A percentile compares a stretch with the other conserved stretches of the same genome.
Evolutionary conservation across 2,329 filamentous ascomycete species (phyloP).

Genomic region (Dothiorella sarmentorum): DNA sequence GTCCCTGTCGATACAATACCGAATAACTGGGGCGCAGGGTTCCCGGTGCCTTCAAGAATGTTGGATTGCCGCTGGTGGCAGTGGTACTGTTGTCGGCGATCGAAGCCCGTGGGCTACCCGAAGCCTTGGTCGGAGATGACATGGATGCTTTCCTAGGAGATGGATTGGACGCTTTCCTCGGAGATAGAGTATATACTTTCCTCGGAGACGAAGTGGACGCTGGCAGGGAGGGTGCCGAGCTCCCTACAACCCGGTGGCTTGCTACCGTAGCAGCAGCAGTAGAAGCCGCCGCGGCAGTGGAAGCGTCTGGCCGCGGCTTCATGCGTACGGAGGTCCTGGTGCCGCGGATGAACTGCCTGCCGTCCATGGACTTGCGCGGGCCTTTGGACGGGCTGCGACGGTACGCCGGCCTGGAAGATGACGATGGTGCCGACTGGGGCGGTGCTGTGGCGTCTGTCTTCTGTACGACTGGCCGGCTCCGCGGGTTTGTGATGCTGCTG

Average conservation of each 20-base stretch:
- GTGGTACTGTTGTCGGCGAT: too few relatives aligned
- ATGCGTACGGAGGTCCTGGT: constrained; percentile 1
- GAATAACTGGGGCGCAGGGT: not conserved
- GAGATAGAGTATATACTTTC: not conserved
- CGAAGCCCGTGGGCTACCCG: not conserved
- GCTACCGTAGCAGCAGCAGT: not conserved
- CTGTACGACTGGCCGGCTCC: not conserved
- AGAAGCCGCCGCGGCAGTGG: not conserved
- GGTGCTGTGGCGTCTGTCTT: not conserved
- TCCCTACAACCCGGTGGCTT: not conserved
- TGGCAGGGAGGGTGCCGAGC: not conserved
- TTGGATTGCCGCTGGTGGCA: too few relatives aligned
- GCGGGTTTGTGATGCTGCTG: not conserved
- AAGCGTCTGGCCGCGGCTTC: not conserved
- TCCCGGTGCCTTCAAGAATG: not conserved
- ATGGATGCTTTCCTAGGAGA: not conserved
- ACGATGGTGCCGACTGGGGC: not conserved
- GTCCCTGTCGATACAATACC: not conserved
- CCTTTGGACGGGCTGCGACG: constrained; percentile 2
- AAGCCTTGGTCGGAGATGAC: not conserved
- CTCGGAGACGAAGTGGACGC: not conserved
- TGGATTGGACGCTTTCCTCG: not conserved
- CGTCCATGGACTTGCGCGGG: constrained; percentile 9
- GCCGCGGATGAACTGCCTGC: not conserved
- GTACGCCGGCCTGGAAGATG: not conserved